phyloP scores from a whole-genome alignment of 192 early-diverging fungal genomes.

The Linnemannia elongata region DNA sequence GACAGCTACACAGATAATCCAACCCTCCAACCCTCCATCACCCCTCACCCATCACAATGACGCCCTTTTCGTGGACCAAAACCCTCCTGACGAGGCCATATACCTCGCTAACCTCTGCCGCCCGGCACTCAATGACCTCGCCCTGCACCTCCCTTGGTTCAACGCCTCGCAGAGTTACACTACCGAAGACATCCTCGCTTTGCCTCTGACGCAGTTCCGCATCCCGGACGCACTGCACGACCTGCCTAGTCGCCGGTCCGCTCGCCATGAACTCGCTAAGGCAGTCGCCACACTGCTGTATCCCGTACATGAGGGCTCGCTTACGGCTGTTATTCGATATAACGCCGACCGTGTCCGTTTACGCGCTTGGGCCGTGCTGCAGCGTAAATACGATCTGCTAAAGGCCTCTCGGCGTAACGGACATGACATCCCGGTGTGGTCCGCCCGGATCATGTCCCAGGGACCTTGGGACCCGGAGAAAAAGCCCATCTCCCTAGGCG shows the following conservation, averaged over 20 bases:
- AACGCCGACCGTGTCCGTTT: slow-evolving; percentile 4
- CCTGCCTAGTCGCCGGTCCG: too few relatives aligned
- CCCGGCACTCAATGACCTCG: slow-evolving; percentile 14
- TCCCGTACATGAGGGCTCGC: slow-evolving; percentile 10
- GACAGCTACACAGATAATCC: too few relatives aligned
- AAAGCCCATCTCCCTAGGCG: slow-evolving; percentile 11
- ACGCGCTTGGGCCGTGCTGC: slow-evolving; percentile 11
- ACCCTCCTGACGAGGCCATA: neutral
- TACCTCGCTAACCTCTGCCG: slow-evolving; percentile 15
- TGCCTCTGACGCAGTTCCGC: too few relatives aligned
- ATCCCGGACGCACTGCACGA: too few relatives aligned
- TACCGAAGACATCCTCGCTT: too few relatives aligned
- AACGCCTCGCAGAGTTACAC: too few relatives aligned
- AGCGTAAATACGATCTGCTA: neutral
- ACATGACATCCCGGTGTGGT: slow-evolving; percentile 8
- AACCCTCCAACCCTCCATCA: too few relatives aligned
- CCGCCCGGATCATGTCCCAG: slow-evolving; percentile 10
- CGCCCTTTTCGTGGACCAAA: neutral
- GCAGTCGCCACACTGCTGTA: neutral
- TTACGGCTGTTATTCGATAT: slow-evolving; percentile 17
- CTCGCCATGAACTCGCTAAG: too few relatives aligned
- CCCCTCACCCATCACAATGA: too few relatives aligned
- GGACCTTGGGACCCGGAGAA: slow-evolving; percentile 19
- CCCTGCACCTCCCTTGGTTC: slow-evolving; percentile 3
- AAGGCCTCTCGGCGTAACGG: slow-evolving; percentile 3